These are phyloP conservation scores for Auriscalpium microsporum DNA, from an alignment of 768 basidiomycete genomes.

Conservation along the genomic window DNA sequence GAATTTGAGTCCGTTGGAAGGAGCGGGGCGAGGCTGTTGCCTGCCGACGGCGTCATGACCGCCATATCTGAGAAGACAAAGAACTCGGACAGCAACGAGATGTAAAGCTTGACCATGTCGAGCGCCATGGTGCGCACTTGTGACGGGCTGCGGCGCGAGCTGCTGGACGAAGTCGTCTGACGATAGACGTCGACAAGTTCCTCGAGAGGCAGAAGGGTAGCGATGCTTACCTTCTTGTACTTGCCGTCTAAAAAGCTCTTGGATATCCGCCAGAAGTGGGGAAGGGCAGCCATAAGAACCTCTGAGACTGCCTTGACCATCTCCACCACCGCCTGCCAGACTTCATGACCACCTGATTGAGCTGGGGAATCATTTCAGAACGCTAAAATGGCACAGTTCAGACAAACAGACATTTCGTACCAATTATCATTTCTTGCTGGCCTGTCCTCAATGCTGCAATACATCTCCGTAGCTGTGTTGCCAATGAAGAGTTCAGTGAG, in stretches of 20 bases:
- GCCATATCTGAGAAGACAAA: constrained; percentile 76
- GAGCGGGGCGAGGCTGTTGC: constrained; percentile 34
- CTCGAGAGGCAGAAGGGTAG: background rate
- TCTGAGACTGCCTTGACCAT: constrained; percentile 87
- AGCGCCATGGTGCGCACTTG: constrained; percentile 84
- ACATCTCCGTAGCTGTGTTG: constrained; percentile 52
- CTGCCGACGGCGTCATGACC: constrained; percentile 46
- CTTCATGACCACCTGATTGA: constrained; percentile 60
- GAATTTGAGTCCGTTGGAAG: constrained; percentile 75
- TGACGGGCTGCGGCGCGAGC: constrained; percentile 67
- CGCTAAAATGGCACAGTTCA: background rate
- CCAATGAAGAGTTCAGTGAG: constrained; percentile 34
- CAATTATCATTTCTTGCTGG: constrained; percentile 50
- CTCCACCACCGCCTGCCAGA: constrained; percentile 73
- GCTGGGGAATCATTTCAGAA: constrained; percentile 32
- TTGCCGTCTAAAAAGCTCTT: constrained; percentile 89
- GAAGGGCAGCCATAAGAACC: constrained; percentile 71
- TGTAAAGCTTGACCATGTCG: constrained; percentile 81
- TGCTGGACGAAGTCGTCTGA: constrained; percentile 23
- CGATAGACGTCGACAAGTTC: background rate
- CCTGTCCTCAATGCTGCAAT: constrained; percentile 54
- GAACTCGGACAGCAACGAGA: constrained; percentile 76
- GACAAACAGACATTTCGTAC: constrained; percentile 28
- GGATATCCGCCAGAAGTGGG: constrained; percentile 91
- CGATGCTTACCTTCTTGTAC: constrained; percentile 62